Conservation (phyloP, 1,284 basidiomycete species). For the Waitea zeae region DNA sequence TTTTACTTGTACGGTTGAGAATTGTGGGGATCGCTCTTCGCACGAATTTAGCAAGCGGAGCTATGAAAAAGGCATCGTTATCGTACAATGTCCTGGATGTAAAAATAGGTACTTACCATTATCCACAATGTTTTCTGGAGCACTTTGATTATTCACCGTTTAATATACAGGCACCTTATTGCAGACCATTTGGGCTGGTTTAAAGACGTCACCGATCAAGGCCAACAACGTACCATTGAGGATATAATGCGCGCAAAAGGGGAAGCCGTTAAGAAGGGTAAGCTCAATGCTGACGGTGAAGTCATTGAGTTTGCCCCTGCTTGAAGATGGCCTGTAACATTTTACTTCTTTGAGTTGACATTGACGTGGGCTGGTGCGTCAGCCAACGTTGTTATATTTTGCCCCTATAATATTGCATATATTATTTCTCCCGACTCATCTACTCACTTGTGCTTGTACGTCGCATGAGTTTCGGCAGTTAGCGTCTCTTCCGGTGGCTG, state of each 20-base stretch:
- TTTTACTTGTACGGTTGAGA: constrained; percentile 75
- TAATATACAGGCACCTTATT: constrained; percentile 51
- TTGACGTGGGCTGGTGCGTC: too few relatives aligned
- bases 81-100: constrained; percentile 86
- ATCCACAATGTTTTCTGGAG: constrained; percentile 2
- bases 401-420: too few relatives aligned
- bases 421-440: too few relatives aligned
- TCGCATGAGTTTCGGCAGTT: too few relatives aligned
- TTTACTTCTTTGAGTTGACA: too few relatives aligned
- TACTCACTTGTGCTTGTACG: too few relatives aligned
- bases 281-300: constrained; percentile 20
- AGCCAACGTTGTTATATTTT: too few relatives aligned
- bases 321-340: too few relatives aligned
- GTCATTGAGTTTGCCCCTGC: not conserved
- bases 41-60: constrained; percentile 79
- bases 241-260: constrained; percentile 66
- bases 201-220: constrained; percentile 59
- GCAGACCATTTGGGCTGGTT: constrained; percentile 94
- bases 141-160: constrained; percentile 1
- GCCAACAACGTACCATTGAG: constrained; percentile 63
- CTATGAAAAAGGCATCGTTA: constrained; percentile 80
- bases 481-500: too few relatives aligned
- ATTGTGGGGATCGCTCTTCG: constrained; percentile 69
- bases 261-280: constrained; percentile 52
- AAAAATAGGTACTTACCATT: constrained; percentile 41